Percentiles rank a stretch among this genome's conserved stretches.
Conservation (phyloP, 1,284 basidiomycete species). For the Apiotrichum sp. region DNA sequence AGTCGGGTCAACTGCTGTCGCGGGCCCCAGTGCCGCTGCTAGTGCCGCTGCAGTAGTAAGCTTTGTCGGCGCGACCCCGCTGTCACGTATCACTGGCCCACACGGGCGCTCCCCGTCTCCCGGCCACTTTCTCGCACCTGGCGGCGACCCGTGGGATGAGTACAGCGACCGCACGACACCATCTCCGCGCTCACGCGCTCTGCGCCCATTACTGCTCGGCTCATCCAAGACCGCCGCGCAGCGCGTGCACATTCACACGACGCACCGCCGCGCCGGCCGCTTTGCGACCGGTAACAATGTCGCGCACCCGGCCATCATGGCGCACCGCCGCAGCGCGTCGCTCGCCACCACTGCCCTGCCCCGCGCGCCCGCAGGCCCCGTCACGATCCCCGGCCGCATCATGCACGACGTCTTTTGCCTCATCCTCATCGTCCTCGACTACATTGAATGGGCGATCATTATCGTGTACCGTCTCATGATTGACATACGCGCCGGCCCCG, state of each 20-base stretch:
- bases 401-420: constrained; percentile 30
- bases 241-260: constrained; percentile 4
- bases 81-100: not conserved
- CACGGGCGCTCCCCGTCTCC: not conserved
- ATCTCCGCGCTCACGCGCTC: constrained; percentile 9
- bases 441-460: constrained; percentile 27
- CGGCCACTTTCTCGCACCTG: constrained; percentile 3
- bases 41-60: not conserved
- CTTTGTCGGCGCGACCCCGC: not conserved
- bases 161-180: constrained; percentile 17
- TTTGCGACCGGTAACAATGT: constrained; percentile 3
- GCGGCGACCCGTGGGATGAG: constrained; percentile 19
- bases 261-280: not conserved
- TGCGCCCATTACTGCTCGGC: constrained; percentile 13
- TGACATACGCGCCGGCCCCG: constrained; percentile 26
- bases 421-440: constrained; percentile 24
- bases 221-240: constrained; percentile 6
- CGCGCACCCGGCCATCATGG: not conserved
- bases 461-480: constrained; percentile 24
- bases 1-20: no score
- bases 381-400: constrained; percentile 24
- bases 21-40: not conserved
- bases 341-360: not conserved
- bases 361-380: not conserved
- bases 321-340: constrained; percentile 7